A percentile compares a stretch with the other conserved stretches of the same genome.
These are phyloP conservation scores for Clitopilus hobsonii DNA, from an alignment of 768 basidiomycete genomes.

Conservation along the genomic window DNA sequence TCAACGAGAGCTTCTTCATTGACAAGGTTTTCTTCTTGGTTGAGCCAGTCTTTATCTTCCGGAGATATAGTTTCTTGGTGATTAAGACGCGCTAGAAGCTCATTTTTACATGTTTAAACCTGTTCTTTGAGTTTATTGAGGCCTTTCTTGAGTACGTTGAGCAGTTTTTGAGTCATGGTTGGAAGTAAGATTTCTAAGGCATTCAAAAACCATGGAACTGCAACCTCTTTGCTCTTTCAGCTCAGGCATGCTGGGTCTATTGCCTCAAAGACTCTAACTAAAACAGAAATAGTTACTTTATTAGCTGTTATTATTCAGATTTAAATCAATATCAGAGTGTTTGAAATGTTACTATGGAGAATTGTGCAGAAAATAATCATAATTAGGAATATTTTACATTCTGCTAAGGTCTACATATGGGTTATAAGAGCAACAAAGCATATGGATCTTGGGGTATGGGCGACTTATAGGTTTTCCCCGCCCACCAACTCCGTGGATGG, in stretches of 20 bases:
- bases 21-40: slow-evolving; percentile 2
- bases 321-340: too few relatives aligned
- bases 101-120: slow-evolving; percentile 2
- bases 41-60: slow-evolving; percentile 4
- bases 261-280: too few relatives aligned
- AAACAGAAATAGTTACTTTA: too few relatives aligned
- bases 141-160: slow-evolving; percentile 4
- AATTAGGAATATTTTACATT: neutral
- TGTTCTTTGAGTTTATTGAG: slow-evolving; percentile 3
- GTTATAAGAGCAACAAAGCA: neutral
- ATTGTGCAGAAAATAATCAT: neutral
- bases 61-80: slow-evolving; percentile 2
- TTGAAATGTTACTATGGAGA: neutral
- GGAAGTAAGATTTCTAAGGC: neutral
- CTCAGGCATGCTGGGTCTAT: neutral
- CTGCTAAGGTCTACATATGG: neutral
- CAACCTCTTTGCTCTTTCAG: neutral
- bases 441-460: slow-evolving; percentile 3
- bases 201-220: neutral
- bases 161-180: neutral
- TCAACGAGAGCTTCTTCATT: slow-evolving; percentile 6
- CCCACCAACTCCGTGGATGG: neutral
- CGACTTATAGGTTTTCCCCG: neutral
- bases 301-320: too few relatives aligned
- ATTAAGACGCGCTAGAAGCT: slow-evolving; percentile 1